Base-by-base conservation (phyloP, 352 stramenopile genomes). In the Phytophthora tentaculata region DNA sequence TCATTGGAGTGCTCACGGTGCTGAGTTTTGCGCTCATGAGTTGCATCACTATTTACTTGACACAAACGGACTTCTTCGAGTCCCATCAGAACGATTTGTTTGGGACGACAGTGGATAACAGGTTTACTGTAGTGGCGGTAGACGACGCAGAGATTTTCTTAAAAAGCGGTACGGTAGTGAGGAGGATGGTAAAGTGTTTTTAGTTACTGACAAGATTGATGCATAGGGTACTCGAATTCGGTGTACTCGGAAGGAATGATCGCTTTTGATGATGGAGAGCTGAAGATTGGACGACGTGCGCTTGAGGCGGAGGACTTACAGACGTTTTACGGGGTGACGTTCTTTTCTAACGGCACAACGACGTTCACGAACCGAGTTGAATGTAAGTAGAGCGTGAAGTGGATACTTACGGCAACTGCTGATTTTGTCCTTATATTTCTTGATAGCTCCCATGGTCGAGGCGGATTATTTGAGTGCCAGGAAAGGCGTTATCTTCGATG, bases 81-180 rank as follows among this genome's bases (percentile, higher is more conserved):
- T 85, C 79, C 9, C 85, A 95, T 62, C 88, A 94, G 63, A 89
- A 72, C 29, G 86, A 95, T 26, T 52, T 95, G n/a, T 86, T 95
- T 35, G 86, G 85, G 19, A 89, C 84, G 32, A 94, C 82, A 0
- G 83, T 95, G 51, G 88, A 95, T 54, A 89, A 94, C 26, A 74
- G 84, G 14, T 95, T 94, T 47, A 93, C 85, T 6, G 85, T 94
- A 24, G 83, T 95, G 23, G 87, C 88, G 29, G 68, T 86, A 19
- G 73, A 93, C 49, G 81, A 86, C 29, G 84, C 87, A 58, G 81
- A 90, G 71, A 94, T 94, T 53, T 83, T 85, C 59, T 71, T 94
- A 37, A 95, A 95, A 62, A 95, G 81, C 56, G 85, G 86, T 95
- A 43, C 9, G 60, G 14, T 43, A 14, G 10, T 19, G 26, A 35